Base-by-base conservation (phyloP, 2,329 filamentous ascomycete species). In the Colletotrichum sp. region DNA sequence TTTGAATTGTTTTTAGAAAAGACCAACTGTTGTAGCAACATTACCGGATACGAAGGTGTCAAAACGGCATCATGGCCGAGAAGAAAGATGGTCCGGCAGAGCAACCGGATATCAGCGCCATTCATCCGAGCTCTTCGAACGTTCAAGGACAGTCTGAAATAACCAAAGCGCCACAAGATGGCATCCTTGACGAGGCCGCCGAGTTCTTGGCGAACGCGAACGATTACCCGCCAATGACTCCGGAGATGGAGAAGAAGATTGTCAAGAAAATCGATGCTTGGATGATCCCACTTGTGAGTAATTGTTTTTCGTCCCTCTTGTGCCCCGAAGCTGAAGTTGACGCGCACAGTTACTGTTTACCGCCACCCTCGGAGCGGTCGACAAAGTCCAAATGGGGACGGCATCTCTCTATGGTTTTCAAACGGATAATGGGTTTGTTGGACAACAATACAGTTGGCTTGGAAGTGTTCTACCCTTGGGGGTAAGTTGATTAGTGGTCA, bases 331-430 rank as follows among this genome's bases (percentile, higher is more conserved):
- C 10, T n/a, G n/a, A 48, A 12, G n/a, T 13, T 21, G 16, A 60
- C n/a, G n/a, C 5, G 0, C n/a, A 0, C n/a, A 63, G 60, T 16
- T 63, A 10, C 55, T 73, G 48, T 39, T 72, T 59, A 66, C 76
- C 26, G 74, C 77, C 15, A 63, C 60, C 7, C 24, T 74, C 9
- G 60, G 60, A n/a, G 60, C 60, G 8, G 60, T 83, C 24, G 81
- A 83, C 78, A 83, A 84, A 68, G 80, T 82, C 65, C 80, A 81
- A 13, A 80, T 83, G 67, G 77, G 76, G 12, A 82, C 79, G 43
- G 79, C 71, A 21, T 81, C 71, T 24, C 80, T 80, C 48, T 82
- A 79, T 72, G 79, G 79, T 75, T 78, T 80, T 26, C 73, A 48
- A 8, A 39, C 77, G 18, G 78, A 78, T 60, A 78, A 78, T 48